A percentile compares a stretch with the other conserved stretches of the same genome.
Conservation (phyloP, 2,329 filamentous ascomycete genomes). For the Truncatella angustata region DNA sequence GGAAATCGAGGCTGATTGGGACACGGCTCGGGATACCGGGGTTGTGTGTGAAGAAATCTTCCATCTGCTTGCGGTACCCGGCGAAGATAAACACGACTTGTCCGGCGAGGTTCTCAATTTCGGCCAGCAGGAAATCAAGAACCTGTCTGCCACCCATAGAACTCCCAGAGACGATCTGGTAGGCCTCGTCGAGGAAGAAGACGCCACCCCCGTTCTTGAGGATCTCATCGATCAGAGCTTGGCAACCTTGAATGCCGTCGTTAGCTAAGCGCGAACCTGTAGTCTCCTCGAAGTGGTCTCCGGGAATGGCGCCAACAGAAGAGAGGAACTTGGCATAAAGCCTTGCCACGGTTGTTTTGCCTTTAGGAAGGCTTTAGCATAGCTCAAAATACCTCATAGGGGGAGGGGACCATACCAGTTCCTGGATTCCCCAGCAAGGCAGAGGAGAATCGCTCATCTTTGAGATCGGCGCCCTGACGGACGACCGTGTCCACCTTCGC, state of each 20-base stretch:
- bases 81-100: conserved; percentile 72
- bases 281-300: conserved; percentile 60
- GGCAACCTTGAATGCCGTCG: conserved; percentile 56
- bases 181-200: conserved; percentile 77
- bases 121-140: conserved; percentile 68
- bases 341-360: conserved; percentile 74
- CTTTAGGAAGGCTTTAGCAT: conserved; percentile 25
- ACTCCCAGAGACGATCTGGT: conserved; percentile 64
- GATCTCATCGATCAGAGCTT: conserved; percentile 56
- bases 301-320: conserved; percentile 60
- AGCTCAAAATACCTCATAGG: not conserved
- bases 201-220: conserved; percentile 62
- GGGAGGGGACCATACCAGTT: conserved; percentile 49
- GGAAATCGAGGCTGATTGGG: conserved; percentile 63
- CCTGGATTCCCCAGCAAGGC: conserved; percentile 72
- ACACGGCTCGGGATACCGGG: conserved; percentile 69
- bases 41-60: conserved; percentile 73
- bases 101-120: conserved; percentile 69
- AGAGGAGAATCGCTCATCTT: conserved; percentile 59
- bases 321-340: conserved; percentile 66
- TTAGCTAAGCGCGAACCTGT: conserved; percentile 66
- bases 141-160: conserved; percentile 58
- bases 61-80: conserved; percentile 74
- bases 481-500: conserved; percentile 57
- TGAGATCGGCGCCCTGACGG: conserved; percentile 55